Evolutionary conservation across 208 protist genomes (phyloP), one percentile per base, ranked within the genome.

Genomic region (Tritrichomonas musculus): DNA sequence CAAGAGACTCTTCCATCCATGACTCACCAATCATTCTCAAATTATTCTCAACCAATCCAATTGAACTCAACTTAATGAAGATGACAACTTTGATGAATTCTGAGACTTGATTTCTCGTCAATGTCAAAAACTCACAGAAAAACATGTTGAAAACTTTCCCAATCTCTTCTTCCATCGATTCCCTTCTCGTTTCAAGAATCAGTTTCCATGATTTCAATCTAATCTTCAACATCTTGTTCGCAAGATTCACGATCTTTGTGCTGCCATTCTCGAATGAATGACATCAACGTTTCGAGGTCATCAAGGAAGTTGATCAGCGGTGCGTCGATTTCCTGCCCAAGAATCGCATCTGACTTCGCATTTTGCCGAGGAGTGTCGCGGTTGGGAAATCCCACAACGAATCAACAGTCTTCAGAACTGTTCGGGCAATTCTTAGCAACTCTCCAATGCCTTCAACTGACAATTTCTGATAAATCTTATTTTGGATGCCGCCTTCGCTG

Each of bases 151-250:
- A 88, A 39, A 8, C 25, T 88, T 33, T 53, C 5, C 77, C 77
- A 36, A 88, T 47, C 33, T 88, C 57, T 39, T 88, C 41, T 57
- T 88, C 47, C 20, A 88, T 39, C 25, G 20, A 25, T 88, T 30
- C 57, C 57, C 77, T 53, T 88, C 77, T 25, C 17, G 44, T 88
- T 57, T 88, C 77, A 49, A 88, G 57, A 1, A 88, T 53, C 13
- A 39, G 44, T 47, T 88, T 88, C 77, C 77, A 88, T 60, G 77
- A 88, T 39, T 88, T 30, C 17, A 88, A 88, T 88, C 77, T 88
- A 20, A 88, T 60, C 27, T 88, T 44, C 0, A 88, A n/a, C 27
- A 44, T 57, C 30, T 88, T 88, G 27, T 88, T 88, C 5, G 77
- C 77, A 17, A 88, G 30, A 11, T 25, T 88, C 8, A 88, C 77